Evolutionary conservation across 352 stramenopile genomes (phyloP).

Genomic region (Phytophthora macrochlamydospora): DNA sequence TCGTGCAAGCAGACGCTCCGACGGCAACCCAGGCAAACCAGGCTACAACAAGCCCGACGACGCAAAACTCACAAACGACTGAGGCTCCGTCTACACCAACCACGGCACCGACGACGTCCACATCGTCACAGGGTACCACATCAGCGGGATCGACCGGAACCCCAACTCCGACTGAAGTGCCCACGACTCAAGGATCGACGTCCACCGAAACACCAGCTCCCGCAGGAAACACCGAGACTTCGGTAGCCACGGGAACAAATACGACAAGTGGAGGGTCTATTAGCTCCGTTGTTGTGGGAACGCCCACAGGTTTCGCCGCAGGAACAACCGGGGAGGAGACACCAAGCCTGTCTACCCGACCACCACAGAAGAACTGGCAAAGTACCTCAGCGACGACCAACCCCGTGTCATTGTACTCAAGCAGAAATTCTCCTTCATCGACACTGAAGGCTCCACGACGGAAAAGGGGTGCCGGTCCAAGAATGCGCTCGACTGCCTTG

Average conservation of each 20-base stretch:
- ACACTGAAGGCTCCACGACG: slow-evolving; percentile 44
- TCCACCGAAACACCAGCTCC: no score
- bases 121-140: no score
- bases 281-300: slow-evolving; percentile 4
- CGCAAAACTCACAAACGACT: no score
- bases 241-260: not conserved
- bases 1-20: no score
- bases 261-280: not conserved
- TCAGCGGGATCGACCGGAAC: no score
- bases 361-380: slow-evolving; percentile 42
- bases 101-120: no score
- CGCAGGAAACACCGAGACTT: no score
- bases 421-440: slow-evolving; percentile 49
- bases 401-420: slow-evolving; percentile 50
- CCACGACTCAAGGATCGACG: no score
- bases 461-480: slow-evolving; percentile 44
- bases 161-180: no score
- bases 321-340: slow-evolving; percentile 49
- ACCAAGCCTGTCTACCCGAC: slow-evolving; percentile 39
- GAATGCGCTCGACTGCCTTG: slow-evolving; percentile 42
- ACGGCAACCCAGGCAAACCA: no score
- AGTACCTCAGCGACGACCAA: slow-evolving; percentile 32
- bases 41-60: no score
- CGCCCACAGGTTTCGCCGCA: slow-evolving; percentile 14
- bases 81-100: no score